phyloP scores from a whole-genome alignment of 768 basidiomycete genomes.

The Pleurotus tuoliensis region DNA sequence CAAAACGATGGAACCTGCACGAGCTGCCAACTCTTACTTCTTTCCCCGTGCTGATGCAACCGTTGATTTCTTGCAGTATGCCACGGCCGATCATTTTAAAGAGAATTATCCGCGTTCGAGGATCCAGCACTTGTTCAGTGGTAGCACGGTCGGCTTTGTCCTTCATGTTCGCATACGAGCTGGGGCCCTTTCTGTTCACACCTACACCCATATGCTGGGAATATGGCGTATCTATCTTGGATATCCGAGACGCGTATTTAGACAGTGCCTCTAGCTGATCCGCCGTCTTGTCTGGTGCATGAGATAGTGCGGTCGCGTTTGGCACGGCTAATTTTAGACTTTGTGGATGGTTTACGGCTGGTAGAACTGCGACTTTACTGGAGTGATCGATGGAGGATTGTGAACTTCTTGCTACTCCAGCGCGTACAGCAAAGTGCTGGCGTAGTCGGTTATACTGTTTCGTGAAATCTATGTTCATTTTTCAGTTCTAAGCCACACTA shows the following conservation, averaged over 20 bases:
- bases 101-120: constrained; percentile 88
- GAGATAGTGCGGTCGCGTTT: constrained; percentile 20
- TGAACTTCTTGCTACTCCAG: constrained; percentile 61
- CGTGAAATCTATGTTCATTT: constrained; percentile 74
- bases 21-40: constrained; percentile 53
- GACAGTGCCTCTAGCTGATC: constrained; percentile 74
- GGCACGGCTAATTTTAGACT: constrained; percentile 19
- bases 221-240: constrained; percentile 75
- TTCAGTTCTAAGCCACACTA: background rate
- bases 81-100: constrained; percentile 96
- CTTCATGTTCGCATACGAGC: constrained; percentile 82
- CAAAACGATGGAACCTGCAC: background rate
- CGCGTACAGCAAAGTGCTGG: constrained; percentile 84
- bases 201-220: constrained; percentile 50
- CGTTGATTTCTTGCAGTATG: constrained; percentile 85
- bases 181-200: constrained; percentile 90
- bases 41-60: constrained; percentile 97
- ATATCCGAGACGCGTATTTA: constrained; percentile 72
- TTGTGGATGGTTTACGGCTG: constrained; percentile 68
- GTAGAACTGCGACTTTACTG: constrained; percentile 55
- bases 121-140: constrained; percentile 94
- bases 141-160: constrained; percentile 98
- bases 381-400: constrained; percentile 47
- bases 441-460: constrained; percentile 95
- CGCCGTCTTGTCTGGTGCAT: constrained; percentile 53